phyloP scores from a whole-genome alignment of 306 rosid genomes.

The Casuarina equisetifolia region DNA sequence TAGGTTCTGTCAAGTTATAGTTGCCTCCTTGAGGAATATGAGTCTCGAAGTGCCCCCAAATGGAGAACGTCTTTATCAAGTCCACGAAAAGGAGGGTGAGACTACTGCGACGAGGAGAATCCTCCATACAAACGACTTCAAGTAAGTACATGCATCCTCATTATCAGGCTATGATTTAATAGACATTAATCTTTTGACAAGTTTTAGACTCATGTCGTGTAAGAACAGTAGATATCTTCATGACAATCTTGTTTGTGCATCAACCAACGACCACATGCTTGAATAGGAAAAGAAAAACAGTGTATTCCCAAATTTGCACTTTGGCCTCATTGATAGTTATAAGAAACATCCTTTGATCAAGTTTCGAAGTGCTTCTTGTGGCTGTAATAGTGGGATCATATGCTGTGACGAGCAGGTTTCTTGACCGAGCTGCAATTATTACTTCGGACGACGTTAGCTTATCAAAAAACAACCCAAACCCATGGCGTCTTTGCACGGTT shows the following conservation, averaged over 20 bases:
- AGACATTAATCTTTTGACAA: no score
- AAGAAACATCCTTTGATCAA: no score
- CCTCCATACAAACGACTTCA: constrained; percentile 52
- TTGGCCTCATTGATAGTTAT: no score
- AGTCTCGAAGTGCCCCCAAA: constrained; percentile 35
- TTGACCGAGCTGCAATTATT: constrained; percentile 52
- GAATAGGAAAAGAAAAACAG: no score
- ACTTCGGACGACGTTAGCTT: constrained; percentile 24
- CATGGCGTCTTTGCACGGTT: constrained; percentile 58
- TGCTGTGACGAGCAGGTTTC: constrained; percentile 36
- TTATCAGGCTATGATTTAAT: no score
- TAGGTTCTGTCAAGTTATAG: constrained; percentile 52
- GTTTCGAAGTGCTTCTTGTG: no score
- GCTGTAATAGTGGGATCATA: no score
- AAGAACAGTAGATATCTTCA: no score
- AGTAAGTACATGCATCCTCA: constrained; percentile 28
- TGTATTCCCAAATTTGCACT: no score
- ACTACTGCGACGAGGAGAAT: constrained; percentile 36
- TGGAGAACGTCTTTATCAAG: constrained; percentile 50
- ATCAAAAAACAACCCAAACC: constrained; percentile 30
- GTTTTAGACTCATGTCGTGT: no score
- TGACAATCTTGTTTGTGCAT: no score
- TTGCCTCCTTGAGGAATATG: constrained; percentile 49
- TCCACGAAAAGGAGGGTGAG: constrained; percentile 29
- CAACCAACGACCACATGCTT: no score